Evolutionary conservation across 2,329 filamentous ascomycete species (phyloP), one percentile per base, ranked within the genome.

Genomic region (Hymenoscyphus salicellus): DNA sequence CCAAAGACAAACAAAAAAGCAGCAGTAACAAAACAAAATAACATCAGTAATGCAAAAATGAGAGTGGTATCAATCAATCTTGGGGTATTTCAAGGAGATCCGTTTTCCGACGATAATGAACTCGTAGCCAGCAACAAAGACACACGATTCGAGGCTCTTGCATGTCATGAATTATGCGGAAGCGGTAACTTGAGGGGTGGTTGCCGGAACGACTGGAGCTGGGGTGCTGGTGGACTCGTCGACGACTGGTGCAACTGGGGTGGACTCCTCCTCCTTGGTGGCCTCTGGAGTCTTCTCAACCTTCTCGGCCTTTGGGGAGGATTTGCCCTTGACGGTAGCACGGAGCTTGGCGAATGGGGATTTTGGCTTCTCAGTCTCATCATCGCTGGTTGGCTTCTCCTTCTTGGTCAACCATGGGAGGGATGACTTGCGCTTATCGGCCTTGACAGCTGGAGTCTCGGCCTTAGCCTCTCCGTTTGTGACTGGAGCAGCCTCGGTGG

Each of bases 361-460:
- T 61, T 70, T 69, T 58, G 73, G 71, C 65, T 75, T 74, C 58
- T 68, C 66, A 33, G 65, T 70, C 66, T 75, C 73, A 60, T 78
- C 75, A 71, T 86, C 83, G 30, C 69, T 70, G 56, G 70, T 71
- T 55, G 68, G 61, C 70, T 75, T 74, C 77, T 85, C 85, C 83
- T 89, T 89, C 80, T 86, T 84, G 79, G 84, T 85, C 76, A 83
- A 71, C 86, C 86, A 90, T 67, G 75, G 75, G 30, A 77, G 69
- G 77, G 89, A 84, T 71, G 86, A 89, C 70, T 80, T 80, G 72
- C 88, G 86, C 85, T 90, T 90, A 72, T 78, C 77, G 32, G 73
- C 63, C 75, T 81, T 81, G 63, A 73, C 68, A 33, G 72, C 68
- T 63, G 73, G 73, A 61, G 72, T 75, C 71, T 79, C 79, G 65